A percentile compares a stretch with the other conserved stretches of the same genome.
Evolutionary conservation across 2,329 filamentous ascomycete genomes (phyloP).

Genomic region (Metarhizium humberi): DNA sequence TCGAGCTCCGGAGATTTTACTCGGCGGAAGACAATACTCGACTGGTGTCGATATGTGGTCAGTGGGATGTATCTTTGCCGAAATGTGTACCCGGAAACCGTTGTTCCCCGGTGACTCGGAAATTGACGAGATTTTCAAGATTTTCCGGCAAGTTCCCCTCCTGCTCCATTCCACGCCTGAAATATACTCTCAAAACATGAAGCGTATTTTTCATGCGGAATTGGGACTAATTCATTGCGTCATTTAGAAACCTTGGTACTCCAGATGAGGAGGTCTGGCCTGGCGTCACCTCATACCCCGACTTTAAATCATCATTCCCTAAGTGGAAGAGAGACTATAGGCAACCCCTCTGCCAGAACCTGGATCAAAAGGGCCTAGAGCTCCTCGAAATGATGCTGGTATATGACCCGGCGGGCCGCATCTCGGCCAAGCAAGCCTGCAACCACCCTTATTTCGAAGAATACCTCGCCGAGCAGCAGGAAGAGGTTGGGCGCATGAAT

Average conservation of each 20-base stretch:
- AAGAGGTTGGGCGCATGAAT: constrained; percentile 18
- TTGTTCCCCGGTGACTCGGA: constrained; percentile 84
- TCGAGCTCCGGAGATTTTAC: constrained; percentile 78
- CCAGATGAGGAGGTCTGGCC: constrained; percentile 78
- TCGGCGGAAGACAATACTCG: constrained; percentile 85
- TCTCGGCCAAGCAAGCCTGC: constrained; percentile 82
- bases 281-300: constrained; percentile 87
- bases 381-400: constrained; percentile 64
- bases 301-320: constrained; percentile 87
- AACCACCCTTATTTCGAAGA: constrained; percentile 71
- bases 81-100: constrained; percentile 92
- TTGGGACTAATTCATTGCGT: neutral
- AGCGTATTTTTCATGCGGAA: neutral
- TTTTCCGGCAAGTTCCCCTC: constrained; percentile 59
- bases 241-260: constrained; percentile 62
- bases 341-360: constrained; percentile 56
- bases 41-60: constrained; percentile 97
- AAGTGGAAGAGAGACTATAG: constrained; percentile 73
- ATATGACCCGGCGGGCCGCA: constrained; percentile 78
- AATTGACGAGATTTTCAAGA: constrained; percentile 36
- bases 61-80: constrained; percentile 86
- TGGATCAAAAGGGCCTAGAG: constrained; percentile 64
- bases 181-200: neutral
- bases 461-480: constrained; percentile 21
- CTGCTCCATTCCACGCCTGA: neutral